These are phyloP conservation scores for Hypoxylon sp. DNA, from an alignment of 2,329 filamentous ascomycete species.

Conservation along the genomic window DNA sequence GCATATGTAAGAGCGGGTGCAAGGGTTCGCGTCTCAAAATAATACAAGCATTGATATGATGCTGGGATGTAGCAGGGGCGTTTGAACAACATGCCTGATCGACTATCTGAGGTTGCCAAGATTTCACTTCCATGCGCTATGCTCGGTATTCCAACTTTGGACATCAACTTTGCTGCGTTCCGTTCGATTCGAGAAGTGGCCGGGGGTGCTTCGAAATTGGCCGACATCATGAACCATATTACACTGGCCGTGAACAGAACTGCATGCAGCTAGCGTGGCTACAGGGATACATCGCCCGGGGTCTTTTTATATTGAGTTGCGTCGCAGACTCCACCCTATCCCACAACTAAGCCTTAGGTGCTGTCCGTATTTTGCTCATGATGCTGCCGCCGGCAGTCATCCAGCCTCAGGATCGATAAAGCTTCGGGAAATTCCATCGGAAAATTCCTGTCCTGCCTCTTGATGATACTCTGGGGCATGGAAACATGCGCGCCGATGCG, in stretches of 20 bases:
- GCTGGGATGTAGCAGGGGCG: slow-evolving; percentile 3
- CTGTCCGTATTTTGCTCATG: slow-evolving; percentile 11
- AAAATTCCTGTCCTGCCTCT: slow-evolving; percentile 6
- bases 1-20: slow-evolving; percentile 17
- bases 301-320: slow-evolving; percentile 21
- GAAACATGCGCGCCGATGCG: slow-evolving; percentile 5
- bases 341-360: slow-evolving; percentile 8
- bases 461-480: slow-evolving; percentile 25
- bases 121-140: neutral
- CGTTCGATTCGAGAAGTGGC: slow-evolving; percentile 16
- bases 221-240: slow-evolving; percentile 17
- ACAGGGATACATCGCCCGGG: slow-evolving; percentile 9
- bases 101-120: slow-evolving; percentile 22
- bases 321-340: slow-evolving; percentile 20
- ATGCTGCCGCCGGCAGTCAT: slow-evolving; percentile 14
- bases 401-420: slow-evolving; percentile 15
- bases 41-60: slow-evolving; percentile 25
- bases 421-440: slow-evolving; percentile 36
- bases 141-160: slow-evolving; percentile 4
- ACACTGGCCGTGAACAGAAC: slow-evolving; percentile 1
- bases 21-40: slow-evolving; percentile 25
- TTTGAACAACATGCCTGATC: slow-evolving; percentile 8
- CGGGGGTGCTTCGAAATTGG: slow-evolving; percentile 21
- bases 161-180: neutral
- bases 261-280: slow-evolving; percentile 16